Percentiles rank a stretch among this genome's conserved stretches.
Evolutionary conservation across 352 stramenopile species (phyloP).

Genomic region (Phytophthora litchii): DNA sequence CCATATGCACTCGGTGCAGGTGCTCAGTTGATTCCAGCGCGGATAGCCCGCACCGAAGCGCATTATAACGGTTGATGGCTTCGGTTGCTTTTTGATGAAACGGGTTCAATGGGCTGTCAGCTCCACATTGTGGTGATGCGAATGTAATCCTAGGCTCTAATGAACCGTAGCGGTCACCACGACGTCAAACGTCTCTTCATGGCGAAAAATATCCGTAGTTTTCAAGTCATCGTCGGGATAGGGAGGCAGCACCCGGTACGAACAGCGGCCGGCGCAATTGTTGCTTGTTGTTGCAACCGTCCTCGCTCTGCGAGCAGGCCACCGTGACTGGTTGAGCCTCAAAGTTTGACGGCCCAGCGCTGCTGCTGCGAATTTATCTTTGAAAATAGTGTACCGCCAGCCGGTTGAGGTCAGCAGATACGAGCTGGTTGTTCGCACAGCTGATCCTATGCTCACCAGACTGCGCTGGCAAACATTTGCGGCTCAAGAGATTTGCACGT

Average conservation of each 20-base stretch:
- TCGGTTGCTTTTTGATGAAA: slow-evolving; percentile 3
- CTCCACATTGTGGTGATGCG: background rate
- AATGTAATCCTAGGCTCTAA: background rate
- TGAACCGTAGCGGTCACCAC: background rate
- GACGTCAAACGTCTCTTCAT: slow-evolving; percentile 1
- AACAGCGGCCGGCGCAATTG: slow-evolving; percentile 13
- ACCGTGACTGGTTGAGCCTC: slow-evolving; percentile 1
- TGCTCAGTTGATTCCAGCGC: slow-evolving; percentile 1
- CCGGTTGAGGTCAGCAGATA: slow-evolving; percentile 1
- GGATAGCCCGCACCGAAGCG: background rate
- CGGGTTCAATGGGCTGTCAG: slow-evolving; percentile 5
- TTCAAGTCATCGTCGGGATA: slow-evolving; percentile 30
- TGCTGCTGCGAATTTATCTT: background rate
- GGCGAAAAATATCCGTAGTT: slow-evolving; percentile 18
- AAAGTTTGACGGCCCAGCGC: background rate
- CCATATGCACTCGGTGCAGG: slow-evolving; percentile 4
- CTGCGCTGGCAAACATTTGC: slow-evolving; percentile 16
- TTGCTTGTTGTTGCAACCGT: slow-evolving; percentile 22
- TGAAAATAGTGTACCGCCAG: slow-evolving; percentile 15
- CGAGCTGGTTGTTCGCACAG: background rate
- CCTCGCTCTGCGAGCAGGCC: slow-evolving; percentile 14
- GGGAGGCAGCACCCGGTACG: slow-evolving; percentile 1
- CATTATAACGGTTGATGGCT: too few species aligned
- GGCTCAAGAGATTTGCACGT: slow-evolving; percentile 15
- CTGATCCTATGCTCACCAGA: slow-evolving; percentile 14